Conservation (phyloP, 176 grass and related monocot genomes). For the Typha latifolia region DNA sequence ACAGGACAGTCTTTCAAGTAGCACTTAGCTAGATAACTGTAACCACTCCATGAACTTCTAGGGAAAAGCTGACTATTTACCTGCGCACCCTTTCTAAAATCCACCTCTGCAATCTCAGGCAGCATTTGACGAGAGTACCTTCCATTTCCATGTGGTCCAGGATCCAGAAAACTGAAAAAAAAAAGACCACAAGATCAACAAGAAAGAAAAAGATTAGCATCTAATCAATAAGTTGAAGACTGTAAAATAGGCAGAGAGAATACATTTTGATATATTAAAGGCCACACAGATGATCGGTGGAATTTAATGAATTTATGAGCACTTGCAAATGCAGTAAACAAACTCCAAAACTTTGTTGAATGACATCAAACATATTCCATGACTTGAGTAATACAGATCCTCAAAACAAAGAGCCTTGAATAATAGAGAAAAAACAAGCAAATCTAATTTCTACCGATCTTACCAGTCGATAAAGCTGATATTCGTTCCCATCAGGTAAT, state of each 20-base stretch:
- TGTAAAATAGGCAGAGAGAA: too few species aligned
- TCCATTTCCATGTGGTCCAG: conserved; percentile 93
- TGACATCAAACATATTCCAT: neutral
- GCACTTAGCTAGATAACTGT: too few species aligned
- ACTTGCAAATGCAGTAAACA: neutral
- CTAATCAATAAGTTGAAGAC: conserved; percentile 5
- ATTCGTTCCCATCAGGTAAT: conserved; percentile 89
- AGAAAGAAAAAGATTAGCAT: conserved; percentile 17
- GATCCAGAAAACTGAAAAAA: conserved; percentile 66
- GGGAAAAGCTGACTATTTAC: conserved; percentile 25
- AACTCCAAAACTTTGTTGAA: conserved; percentile 4
- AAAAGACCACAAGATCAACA: conserved; percentile 11
- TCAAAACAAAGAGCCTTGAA: too few species aligned
- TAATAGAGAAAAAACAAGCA: neutral
- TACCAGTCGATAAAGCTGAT: conserved; percentile 90
- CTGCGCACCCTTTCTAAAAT: conserved; percentile 98
- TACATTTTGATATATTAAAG: too few species aligned
- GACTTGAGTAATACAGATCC: too few species aligned
- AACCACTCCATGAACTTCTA: too few species aligned
- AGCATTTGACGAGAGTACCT: conserved; percentile 72
- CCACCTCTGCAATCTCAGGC: conserved; percentile 67
- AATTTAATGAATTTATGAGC: too few species aligned
- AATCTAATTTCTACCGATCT: conserved; percentile 20
- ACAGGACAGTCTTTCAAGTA: too few species aligned
- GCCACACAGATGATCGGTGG: too few species aligned